Conservation (phyloP, 139 green algal species). For the Yamagishiella unicocca region DNA sequence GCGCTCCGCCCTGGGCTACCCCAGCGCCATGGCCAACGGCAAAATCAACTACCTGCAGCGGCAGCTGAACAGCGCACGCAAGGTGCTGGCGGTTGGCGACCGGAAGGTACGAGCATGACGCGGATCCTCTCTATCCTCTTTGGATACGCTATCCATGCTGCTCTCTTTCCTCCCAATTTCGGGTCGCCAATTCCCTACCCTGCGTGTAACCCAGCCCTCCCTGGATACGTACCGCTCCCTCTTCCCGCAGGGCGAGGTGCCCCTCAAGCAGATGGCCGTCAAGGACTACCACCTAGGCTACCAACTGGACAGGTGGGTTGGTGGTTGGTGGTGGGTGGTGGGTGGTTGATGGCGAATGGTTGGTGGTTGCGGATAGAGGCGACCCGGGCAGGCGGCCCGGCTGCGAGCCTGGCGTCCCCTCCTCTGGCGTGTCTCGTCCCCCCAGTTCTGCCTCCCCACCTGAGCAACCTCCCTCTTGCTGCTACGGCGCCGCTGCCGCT, state of each 20-base stretch:
- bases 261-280: slow-evolving; percentile 36
- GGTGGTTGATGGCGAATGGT: no score
- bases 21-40: slow-evolving; percentile 26
- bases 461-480: no score
- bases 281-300: slow-evolving; percentile 59
- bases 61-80: slow-evolving; percentile 26
- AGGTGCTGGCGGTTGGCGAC: slow-evolving; percentile 24
- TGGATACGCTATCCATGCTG: no score
- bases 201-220: not conserved
- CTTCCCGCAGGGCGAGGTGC: not conserved
- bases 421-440: no score
- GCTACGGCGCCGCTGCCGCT: no score
- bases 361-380: no score
- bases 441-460: no score
- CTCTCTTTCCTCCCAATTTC: no score
- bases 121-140: no score
- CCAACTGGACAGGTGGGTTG: slow-evolving; percentile 52
- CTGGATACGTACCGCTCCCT: not conserved
- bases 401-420: no score
- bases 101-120: not conserved
- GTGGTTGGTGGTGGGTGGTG: no score
- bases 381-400: no score
- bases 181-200: not conserved
- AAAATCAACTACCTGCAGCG: slow-evolving; percentile 41
- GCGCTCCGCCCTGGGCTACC: slow-evolving; percentile 32